Base-by-base conservation (phyloP, 805 yeast species). In the Ogataea chonburiensis region DNA sequence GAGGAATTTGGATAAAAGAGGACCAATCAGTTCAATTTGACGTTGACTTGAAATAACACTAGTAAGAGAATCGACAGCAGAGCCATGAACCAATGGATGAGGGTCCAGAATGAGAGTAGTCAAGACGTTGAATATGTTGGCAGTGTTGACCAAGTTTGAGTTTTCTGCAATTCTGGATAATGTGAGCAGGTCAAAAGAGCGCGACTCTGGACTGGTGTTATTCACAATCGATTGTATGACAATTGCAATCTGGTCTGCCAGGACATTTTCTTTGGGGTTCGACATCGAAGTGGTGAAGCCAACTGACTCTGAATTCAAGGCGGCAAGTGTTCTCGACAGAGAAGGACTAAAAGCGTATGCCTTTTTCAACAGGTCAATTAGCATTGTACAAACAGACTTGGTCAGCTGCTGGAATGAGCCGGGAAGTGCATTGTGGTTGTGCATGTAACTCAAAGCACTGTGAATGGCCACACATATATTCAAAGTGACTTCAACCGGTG, bases 61-160 rank as follows among this genome's bases (percentile, higher is more conserved):
- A 3, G 73, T 59, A 27, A 83, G 55, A 0, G 93, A 73, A 30
- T 72, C 73, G 47, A 88, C 56, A 1, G 91, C 70, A 70, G 88
- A 81, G 37, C 75, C 71, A 54, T 86, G 89, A 12, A 93, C 88
- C 1, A 76, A 64, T 0, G 96, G 96, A 54, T 89, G 91, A 0
- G 96, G 89, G 58, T 91, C 98, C 14, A 63, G 63, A 4, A 80
- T 57, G 18, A 91, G 66, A 11, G 84, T 79, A 24, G 71, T 58
- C 3, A 79, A 52, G 4, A 86, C 77, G 22, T 77, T 78, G 38
- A 71, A 66, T 3, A 81, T 71, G 4, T 73, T 53, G 20, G 68
- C 66, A 3, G 71, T 57, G 7, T 78, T 53, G 16, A 45, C 35
- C 16, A 54, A 34, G 22, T 42, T 44, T 7, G 61, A 48, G 37